Percentiles rank a stretch among this genome's conserved stretches.
Conservation (phyloP, 1,139 yeast genomes). For the Yamadazyma atmosphaerica region DNA sequence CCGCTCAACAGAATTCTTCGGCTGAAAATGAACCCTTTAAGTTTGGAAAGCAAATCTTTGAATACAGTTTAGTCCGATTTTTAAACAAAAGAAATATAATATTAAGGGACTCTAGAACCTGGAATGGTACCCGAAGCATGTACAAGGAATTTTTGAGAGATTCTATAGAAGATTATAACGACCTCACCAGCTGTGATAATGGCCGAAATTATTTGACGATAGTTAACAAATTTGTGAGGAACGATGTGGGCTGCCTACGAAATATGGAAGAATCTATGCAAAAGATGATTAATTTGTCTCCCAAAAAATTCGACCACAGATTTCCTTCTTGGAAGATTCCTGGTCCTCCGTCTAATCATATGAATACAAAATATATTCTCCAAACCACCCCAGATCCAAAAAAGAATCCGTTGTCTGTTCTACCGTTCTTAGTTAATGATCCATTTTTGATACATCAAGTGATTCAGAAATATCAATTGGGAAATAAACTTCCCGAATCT, state of each 20-base stretch:
- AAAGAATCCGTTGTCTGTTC: constrained; percentile 11
- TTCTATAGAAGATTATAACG: constrained; percentile 9
- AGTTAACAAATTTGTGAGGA: constrained; percentile 12
- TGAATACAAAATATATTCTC: constrained; percentile 10
- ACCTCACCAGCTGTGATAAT: constrained; percentile 9
- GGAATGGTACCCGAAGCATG: constrained; percentile 9
- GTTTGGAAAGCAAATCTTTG: constrained; percentile 18
- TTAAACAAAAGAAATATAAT: constrained; percentile 16
- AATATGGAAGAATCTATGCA: constrained; percentile 10
- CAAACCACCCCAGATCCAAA: constrained; percentile 8
- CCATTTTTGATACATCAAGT: constrained; percentile 7
- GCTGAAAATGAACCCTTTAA: constrained; percentile 5
- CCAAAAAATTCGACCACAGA: constrained; percentile 7
- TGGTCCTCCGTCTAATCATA: constrained; percentile 8
- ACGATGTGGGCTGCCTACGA: constrained; percentile 13
- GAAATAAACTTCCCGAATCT: constrained; percentile 2
- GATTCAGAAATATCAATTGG: constrained; percentile 8
- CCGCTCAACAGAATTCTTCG: constrained; percentile 2
- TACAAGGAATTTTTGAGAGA: constrained; percentile 13
- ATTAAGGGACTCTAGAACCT: constrained; percentile 11
- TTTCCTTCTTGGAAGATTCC: constrained; percentile 15
- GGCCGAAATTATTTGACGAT: constrained; percentile 4
- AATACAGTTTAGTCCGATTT: constrained; percentile 17
- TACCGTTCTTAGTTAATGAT: constrained; percentile 18
- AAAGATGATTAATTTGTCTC: constrained; percentile 6